Evolutionary conservation across 2,329 filamentous ascomycete species (phyloP), one percentile per base, ranked within the genome.

Genomic region (Acrocalymma vagum): DNA sequence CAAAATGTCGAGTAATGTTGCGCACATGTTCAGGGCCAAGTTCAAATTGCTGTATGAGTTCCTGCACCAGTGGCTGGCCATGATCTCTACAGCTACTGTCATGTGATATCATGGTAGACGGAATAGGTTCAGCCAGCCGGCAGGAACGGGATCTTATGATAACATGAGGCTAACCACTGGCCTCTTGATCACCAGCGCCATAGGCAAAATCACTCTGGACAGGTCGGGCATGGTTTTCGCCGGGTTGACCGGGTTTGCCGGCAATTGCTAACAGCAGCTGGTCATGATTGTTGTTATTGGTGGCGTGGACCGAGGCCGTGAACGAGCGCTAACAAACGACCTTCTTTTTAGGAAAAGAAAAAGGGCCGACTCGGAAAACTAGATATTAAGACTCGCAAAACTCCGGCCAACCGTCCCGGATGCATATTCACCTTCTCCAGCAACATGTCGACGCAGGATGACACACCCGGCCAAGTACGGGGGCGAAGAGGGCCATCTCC

Each of bases 341-440:
- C 28, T 35, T 25, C 32, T 17, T 9, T 17, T 35, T 17, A 4
- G 5, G 23, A 26, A 13, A 9, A 13, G 10, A 8, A 35, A 7
- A 22, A 32, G 17, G 17, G 4, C 29, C 29, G 18, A 32, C 18
- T 32, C 29, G n/a, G 32, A n/a, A 11, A 35, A 18, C 32, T n/a
- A 26, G 32, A 35, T 35, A 35, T n/a, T n/a, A n/a, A n/a, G n/a
- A 17, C 26, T 23, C 31, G 32, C 32, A 23, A 35, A 27, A 35
- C 4, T 18, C 32, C 32, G 32, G 32, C 10, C 32, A 35, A 26
- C 10, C 5, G 10, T 26, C 32, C 32, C 23, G 23, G 11, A 26
- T 14, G 13, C 21, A 25, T 14, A 27, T 35, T 35, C 32, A 18
- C n/a, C n/a, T n/a, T n/a, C n/a, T n/a, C 22, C 22, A 16, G 23